Conservation (phyloP, 2,329 filamentous ascomycete genomes). For the Leptographium galeiforme region DNA sequence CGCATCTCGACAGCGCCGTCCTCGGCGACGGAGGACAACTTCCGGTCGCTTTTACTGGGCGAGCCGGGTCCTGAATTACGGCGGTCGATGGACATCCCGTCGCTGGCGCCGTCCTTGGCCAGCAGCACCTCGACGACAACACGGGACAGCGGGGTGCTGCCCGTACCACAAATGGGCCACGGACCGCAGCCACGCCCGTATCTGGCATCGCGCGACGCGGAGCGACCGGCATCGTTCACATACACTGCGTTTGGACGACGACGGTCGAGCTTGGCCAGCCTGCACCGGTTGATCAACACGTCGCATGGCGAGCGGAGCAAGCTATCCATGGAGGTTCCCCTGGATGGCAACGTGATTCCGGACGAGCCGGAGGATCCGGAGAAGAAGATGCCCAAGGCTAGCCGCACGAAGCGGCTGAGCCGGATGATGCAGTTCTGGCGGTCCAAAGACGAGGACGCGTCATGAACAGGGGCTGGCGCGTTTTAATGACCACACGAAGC, state of each 20-base stretch:
- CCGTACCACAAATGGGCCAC: constrained; percentile 24
- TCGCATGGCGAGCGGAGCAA: constrained; percentile 65
- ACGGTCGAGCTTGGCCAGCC: constrained; percentile 61
- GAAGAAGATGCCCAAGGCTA: constrained; percentile 42
- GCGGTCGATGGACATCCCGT: constrained; percentile 58
- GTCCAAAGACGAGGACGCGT: constrained; percentile 28
- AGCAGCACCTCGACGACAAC: constrained; percentile 70
- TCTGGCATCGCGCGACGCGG: constrained; percentile 31
- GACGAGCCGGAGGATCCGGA: constrained; percentile 27
- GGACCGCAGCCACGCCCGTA: constrained; percentile 31
- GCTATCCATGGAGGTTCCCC: constrained; percentile 52
- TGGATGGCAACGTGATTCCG: constrained; percentile 23
- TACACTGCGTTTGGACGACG: constrained; percentile 52
- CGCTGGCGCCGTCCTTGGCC: constrained; percentile 58
- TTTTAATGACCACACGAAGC: constrained; percentile 10
- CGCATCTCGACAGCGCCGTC: constrained; percentile 64
- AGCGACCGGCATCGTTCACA: constrained; percentile 49
- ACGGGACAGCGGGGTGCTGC: constrained; percentile 44
- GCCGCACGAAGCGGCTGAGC: constrained; percentile 57
- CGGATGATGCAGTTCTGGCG: constrained; percentile 74
- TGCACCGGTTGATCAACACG: constrained; percentile 63
- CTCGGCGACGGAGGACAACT: constrained; percentile 53
- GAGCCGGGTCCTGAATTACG: constrained; percentile 61
- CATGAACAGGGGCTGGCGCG: not conserved
- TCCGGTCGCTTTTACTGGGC: constrained; percentile 58